Evolutionary conservation across 169 alveolate genomes (phyloP).

Genomic region (Amoebophrya sp.): DNA sequence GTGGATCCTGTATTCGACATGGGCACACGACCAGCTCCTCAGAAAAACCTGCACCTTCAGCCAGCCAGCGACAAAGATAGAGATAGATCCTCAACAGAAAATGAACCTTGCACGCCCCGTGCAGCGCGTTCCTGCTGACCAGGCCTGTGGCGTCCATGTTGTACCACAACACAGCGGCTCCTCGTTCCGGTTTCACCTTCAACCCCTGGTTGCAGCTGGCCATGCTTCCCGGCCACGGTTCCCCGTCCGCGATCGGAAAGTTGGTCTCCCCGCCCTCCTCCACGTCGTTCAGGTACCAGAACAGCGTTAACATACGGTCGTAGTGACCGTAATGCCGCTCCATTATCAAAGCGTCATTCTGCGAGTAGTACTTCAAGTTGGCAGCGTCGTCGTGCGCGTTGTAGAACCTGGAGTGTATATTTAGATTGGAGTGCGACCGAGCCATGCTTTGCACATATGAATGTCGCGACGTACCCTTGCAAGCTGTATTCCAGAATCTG

Average conservation of each 20-base stretch:
- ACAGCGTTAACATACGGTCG: background rate
- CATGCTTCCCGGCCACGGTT: background rate
- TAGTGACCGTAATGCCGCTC: background rate
- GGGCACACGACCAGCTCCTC: too few relatives aligned
- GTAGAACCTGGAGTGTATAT: background rate
- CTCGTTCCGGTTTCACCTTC: background rate
- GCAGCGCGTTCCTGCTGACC: background rate
- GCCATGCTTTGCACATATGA: background rate
- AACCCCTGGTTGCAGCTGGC: background rate
- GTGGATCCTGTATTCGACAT: too few relatives aligned
- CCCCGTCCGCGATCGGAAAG: background rate
- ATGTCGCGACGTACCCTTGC: background rate
- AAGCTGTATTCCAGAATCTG: background rate
- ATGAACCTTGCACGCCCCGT: background rate
- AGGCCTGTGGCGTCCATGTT: background rate
- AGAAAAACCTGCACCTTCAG: too few relatives aligned
- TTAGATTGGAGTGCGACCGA: too few relatives aligned
- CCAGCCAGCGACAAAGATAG: too few relatives aligned
- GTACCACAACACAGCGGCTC: background rate
- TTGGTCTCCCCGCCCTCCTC: background rate
- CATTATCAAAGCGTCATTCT: background rate
- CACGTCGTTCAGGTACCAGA: background rate
- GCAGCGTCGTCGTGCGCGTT: background rate
- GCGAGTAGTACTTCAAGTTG: background rate
- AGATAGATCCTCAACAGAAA: too few relatives aligned